Base-by-base conservation (phyloP, 345 rosid species). In the Pugionium dolabratum region DNA sequence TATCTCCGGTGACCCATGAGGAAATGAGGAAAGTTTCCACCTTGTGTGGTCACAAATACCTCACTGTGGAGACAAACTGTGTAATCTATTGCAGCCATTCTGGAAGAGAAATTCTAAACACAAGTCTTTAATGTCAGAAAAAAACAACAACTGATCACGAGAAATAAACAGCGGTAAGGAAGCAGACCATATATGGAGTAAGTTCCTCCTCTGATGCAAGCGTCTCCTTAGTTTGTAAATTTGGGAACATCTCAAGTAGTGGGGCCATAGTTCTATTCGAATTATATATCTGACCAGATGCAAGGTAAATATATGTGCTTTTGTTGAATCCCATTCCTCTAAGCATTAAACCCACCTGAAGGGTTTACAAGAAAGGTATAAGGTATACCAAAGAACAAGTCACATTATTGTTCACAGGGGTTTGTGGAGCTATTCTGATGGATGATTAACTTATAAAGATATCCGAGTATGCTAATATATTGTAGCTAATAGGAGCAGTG, bases 61-160 rank as follows among this genome's bases (percentile, higher is more conserved):
- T 95, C 99, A 63, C 99, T 95, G 76, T 89, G 94, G 77, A 95
- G 99, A 79, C 99, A 95, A 58, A 95, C 99, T 5, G 97, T 91
- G 80, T 95, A 91, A 75, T 95, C 99, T 84, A 95, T 87, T 0
- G 99, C 99, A 71, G 99, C 99, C 97, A 91, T 95, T 86, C 99
- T 87, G 32, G 99, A 91, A 63, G 99, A 95, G 71, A 75, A 95
- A 78, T 89, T 89, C 99, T 95, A 81, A 49, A 75, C 76, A 75
- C 72, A 81, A 18, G 41, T 50, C 64, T 32, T 65, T 52, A 72
- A 57, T 64, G 77, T 80, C 70, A 70, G 70, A 66, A 30, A 66
- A 66, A 70, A 64, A 30, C 18, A 64, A 30, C 18, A 29, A 18
- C 34, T 59, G 59, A 45, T 48, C 43, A 28, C 9, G 18, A 18